Percentiles rank a stretch among this genome's conserved stretches.
These are phyloP conservation scores for Jaltomata sinuosa DNA, from an alignment of 257 asterid genomes.

Conservation along the genomic window DNA sequence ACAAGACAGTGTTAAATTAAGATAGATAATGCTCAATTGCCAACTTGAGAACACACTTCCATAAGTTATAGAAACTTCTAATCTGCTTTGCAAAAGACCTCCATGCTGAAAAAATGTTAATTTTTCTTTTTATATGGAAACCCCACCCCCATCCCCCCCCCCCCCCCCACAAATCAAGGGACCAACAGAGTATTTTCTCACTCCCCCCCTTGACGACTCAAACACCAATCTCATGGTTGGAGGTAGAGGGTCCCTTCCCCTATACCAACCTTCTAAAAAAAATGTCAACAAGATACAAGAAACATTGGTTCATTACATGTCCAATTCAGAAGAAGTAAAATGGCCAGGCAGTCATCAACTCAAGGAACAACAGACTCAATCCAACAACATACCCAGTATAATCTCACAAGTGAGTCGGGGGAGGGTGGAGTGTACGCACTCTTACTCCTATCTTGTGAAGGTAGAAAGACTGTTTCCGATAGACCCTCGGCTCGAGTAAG, in stretches of 20 bases:
- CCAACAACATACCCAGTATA: no score
- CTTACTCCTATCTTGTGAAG: no score
- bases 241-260: no score
- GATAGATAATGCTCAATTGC: background rate
- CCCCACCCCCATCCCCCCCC: background rate
- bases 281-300: background rate
- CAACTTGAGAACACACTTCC: background rate
- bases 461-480: no score
- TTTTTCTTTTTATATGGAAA: background rate
- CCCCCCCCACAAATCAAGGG: no score
- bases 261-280: background rate
- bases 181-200: background rate
- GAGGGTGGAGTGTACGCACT: no score
- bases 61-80: background rate
- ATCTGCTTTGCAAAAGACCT: background rate
- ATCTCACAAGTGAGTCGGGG: no score
- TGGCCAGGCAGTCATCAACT: background rate
- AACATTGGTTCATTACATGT: background rate
- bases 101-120: background rate
- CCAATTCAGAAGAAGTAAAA: background rate
- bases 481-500: no score
- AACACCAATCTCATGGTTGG: background rate
- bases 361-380: background rate
- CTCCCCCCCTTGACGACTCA: background rate
- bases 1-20: background rate